Percentiles rank a stretch among this genome's conserved stretches.
Evolutionary conservation across 2,329 filamentous ascomycete species (phyloP).

Genomic region (Pezicula radicicola): DNA sequence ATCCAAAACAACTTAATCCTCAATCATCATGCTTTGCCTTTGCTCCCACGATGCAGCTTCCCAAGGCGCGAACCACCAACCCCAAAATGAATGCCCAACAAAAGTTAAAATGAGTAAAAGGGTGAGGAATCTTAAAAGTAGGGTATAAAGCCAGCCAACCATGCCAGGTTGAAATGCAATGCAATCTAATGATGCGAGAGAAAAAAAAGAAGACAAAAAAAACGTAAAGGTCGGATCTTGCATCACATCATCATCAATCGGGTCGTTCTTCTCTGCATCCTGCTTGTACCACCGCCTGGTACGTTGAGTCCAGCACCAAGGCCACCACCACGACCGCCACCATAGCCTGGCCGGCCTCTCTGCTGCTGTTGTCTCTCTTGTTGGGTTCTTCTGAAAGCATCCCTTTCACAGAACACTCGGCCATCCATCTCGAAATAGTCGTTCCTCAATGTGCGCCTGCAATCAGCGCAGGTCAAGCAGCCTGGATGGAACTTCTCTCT

Average conservation of each 20-base stretch:
- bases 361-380: constrained; percentile 10
- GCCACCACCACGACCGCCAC: constrained; percentile 11
- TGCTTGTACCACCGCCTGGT: constrained; percentile 16
- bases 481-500: constrained; percentile 79
- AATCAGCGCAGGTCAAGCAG: constrained; percentile 84
- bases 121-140: neutral
- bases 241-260: constrained; percentile 46
- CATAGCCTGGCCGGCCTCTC: no score
- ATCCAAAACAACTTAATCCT: no score
- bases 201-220: neutral
- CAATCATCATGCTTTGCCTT: no score
- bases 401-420: constrained; percentile 79
- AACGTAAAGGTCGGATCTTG: constrained; percentile 2
- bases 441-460: constrained; percentile 68
- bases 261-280: constrained; percentile 44
- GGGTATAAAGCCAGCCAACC: constrained; percentile 14
- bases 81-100: neutral
- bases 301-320: constrained; percentile 7
- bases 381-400: constrained; percentile 52
- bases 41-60: no score
- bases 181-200: neutral
- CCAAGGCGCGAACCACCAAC: no score
- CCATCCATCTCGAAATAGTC: constrained; percentile 91
- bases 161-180: constrained; percentile 14
- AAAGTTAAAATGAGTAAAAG: neutral